Base-by-base conservation (phyloP, 495 filamentous ascomycete species). In the Aspergillus coremiiformis region DNA sequence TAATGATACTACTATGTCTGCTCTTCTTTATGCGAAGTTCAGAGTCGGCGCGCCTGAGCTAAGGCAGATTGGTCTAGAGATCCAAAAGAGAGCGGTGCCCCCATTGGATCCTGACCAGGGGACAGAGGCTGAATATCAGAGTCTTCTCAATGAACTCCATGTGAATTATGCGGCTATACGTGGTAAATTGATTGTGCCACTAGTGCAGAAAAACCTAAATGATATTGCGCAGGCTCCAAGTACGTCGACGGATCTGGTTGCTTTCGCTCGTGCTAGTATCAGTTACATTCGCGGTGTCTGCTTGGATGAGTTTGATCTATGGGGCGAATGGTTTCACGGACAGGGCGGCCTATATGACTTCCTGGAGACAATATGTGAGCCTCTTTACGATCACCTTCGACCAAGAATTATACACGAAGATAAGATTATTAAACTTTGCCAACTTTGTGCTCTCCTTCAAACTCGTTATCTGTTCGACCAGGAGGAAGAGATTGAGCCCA, bases 1-100 rank as follows among this genome's bases (percentile, higher is more conserved):
- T 44, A 90, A 86, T 48, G 86, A 89, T 57, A 86, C 85, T 2
- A 84, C 87, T 0, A 78, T 87, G 69, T 88, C 87, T 21, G 81
- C 85, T 17, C 70, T 90, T 6, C 68, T 90, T 1, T 89, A 90
- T 63, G 87, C 86, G 20, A 90, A 90, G 56, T 91, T 89, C 42
- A 75, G 83, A 32, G 81, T 86, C 44, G 80, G 77, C 41, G 84
- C 85, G 9, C 75, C 82, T 7, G 79, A 86, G 49, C 64, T 86
- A 39, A 85, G 84, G 55, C 72, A 78, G 47, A 76, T 86, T 42
- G 84, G 83, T 1, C 64, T 82, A 29, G 83, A 86, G 55, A 84
- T 89, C 20, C 79, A 85, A 53, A 85, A 84, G 64, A 70, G 83
- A 64, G 83, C 83, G 9, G 73, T 85, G 14, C 71, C 74, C 4